Evolutionary conservation across 2,329 filamentous ascomycete species (phyloP).

Genomic region (Westerdykella sp.): DNA sequence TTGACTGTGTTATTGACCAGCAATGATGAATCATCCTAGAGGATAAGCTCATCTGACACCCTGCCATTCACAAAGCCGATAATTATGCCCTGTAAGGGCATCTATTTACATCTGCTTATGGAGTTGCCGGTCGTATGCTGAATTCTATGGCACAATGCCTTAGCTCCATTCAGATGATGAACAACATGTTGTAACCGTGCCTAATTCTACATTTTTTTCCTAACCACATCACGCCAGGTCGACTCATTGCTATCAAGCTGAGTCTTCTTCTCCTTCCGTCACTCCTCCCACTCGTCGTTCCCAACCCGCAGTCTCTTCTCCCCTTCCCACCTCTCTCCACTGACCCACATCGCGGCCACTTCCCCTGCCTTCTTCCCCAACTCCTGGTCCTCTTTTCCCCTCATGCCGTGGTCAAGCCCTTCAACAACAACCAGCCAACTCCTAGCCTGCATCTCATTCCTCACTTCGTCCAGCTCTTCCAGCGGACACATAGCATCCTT

Average conservation of each 20-base stretch:
- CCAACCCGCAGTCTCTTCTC: conserved; percentile 1
- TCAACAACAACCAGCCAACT: conserved; percentile 34
- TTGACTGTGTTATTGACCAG: no score
- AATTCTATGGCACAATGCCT: no score
- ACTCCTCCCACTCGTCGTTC: not conserved
- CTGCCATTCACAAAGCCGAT: no score
- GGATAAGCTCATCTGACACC: no score
- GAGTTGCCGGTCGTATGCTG: no score
- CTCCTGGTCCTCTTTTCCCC: conserved; percentile 18
- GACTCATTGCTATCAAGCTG: not conserved
- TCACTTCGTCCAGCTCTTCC: conserved; percentile 21
- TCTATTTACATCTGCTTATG: no score
- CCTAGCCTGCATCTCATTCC: conserved; percentile 34
- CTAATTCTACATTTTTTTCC: not conserved
- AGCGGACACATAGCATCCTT: conserved; percentile 34
- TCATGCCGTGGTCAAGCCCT: conserved; percentile 40
- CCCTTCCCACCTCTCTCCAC: conserved; percentile 2
- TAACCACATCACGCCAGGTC: not conserved
- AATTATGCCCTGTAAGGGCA: no score
- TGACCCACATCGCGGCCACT: conserved; percentile 33
- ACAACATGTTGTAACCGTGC: not conserved
- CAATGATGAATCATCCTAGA: no score
- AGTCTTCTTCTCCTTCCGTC: not conserved
- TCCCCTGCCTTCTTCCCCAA: conserved; percentile 30
- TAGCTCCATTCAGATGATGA: no score